These are phyloP conservation scores for Cenococcum geophilum DNA, from an alignment of 495 filamentous ascomycete species.

Conservation along the genomic window DNA sequence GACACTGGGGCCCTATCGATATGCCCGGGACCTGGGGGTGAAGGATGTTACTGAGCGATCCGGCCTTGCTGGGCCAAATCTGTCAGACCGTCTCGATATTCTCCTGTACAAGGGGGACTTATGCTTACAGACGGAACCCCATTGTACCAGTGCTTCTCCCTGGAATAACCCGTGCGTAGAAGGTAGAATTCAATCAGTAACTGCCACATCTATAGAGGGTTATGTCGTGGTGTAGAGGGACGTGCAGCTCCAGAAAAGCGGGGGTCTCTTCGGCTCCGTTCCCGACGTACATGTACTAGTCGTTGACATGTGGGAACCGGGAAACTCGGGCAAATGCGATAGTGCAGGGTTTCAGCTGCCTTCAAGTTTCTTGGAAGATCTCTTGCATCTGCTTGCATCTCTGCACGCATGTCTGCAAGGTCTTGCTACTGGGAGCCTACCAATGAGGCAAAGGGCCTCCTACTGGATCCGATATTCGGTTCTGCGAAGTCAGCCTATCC, in stretches of 20 bases:
- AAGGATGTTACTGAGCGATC: background rate
- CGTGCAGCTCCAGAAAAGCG: slow-evolving; percentile 1
- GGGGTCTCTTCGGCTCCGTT: slow-evolving; percentile 8
- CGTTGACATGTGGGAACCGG: background rate
- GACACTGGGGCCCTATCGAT: background rate
- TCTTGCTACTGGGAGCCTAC: background rate
- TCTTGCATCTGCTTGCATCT: background rate
- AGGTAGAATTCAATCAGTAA: background rate
- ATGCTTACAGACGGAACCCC: background rate
- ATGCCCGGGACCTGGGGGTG: background rate
- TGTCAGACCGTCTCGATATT: background rate
- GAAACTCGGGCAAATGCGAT: background rate
- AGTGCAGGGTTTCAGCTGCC: background rate
- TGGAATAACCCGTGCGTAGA: background rate
- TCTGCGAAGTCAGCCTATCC: too few species aligned
- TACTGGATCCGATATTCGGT: background rate
- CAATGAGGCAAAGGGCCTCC: background rate
- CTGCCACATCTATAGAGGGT: background rate
- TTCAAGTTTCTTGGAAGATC: background rate
- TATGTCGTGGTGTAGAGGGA: background rate
- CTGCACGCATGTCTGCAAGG: background rate
- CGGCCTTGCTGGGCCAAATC: background rate
- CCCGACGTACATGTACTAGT: background rate
- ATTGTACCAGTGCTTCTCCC: background rate
- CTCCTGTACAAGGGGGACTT: background rate